Base-by-base conservation (phyloP, 2,329 filamentous ascomycete species). In the Trichoderma semiorbis region DNA sequence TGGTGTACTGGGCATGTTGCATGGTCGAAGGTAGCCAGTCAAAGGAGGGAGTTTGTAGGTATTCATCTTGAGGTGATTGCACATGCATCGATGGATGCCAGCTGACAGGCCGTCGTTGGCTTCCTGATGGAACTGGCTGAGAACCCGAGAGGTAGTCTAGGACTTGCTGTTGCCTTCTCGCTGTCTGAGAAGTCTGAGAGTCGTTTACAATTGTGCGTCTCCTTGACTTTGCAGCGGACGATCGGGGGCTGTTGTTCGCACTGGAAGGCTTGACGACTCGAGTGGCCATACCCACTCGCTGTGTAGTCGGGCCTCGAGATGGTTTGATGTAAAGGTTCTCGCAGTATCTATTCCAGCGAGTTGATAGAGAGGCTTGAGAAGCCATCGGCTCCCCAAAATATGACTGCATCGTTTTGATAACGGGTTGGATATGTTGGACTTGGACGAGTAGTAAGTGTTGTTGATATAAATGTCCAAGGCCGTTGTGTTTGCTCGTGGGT, bases 1-100 rank as follows among this genome's bases (percentile, higher is more conserved):
- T 74, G 53, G 87, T 84, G 65, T 80, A 78, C 47, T 85, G 81
- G 67, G 81, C 79, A 73, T 81, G 81, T 60, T 81, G 78, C 71
- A 81, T 79, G 55, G 73, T 77, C 43, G 80, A 77, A 5, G 80
- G 77, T 8, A 84, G 79, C 43, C 84, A 80, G 14, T 81, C 77
- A 74, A 85, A 84, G 74, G 81, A 78, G 43, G 79, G 79, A 24
- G 82, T 82, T 71, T 80, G 64, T 43, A 83, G 80, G 55, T 80
- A 77, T 67, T 83, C 81, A 62, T 81, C 79, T 72, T 80, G 80
- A 18, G 82, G 78, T 77, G 79, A 75, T 58, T 79, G 80, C 24
- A 83, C 80, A 72, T 88, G 84, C 11, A 90, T 88, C 26, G 88
- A 87, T 3, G 92, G 91, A 79, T 94, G 92, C 92, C 92, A 94